Conservation (phyloP, 768 basidiomycete species). For the Omphalotus guepiniiformis region DNA sequence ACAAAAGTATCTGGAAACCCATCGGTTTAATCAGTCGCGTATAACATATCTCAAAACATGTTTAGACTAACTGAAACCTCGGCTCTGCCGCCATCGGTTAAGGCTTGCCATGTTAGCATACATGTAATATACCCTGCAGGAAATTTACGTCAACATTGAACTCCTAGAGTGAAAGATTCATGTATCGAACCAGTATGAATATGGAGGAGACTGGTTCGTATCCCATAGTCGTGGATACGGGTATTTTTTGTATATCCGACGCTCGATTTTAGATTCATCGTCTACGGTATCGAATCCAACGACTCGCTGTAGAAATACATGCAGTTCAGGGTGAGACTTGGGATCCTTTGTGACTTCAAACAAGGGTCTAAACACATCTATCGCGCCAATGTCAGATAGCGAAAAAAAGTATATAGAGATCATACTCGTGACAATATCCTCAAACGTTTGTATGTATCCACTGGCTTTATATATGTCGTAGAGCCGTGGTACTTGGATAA, state of each 20-base stretch:
- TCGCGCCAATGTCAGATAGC: not conserved
- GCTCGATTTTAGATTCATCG: constrained; percentile 92
- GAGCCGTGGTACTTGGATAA: constrained; percentile 90
- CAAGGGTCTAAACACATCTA: constrained; percentile 84
- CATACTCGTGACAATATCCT: constrained; percentile 88
- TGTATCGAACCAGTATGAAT: constrained; percentile 80
- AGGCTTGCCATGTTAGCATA: constrained; percentile 94
- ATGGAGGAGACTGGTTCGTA: constrained; percentile 85
- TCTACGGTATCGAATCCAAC: constrained; percentile 98
- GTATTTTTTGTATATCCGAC: constrained; percentile 90
- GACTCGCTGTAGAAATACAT: constrained; percentile 92
- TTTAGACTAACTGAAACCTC: constrained; percentile 81
- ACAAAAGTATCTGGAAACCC: constrained; percentile 80
- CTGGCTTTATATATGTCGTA: constrained; percentile 95
- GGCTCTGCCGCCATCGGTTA: constrained; percentile 83
- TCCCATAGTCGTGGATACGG: constrained; percentile 91
- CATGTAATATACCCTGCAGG: constrained; percentile 89
- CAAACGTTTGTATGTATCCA: constrained; percentile 79
- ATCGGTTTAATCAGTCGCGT: constrained; percentile 8
- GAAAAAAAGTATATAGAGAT: constrained; percentile 15
- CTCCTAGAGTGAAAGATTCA: not conserved
- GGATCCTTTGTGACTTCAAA: constrained; percentile 98
- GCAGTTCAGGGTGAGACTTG: constrained; percentile 84
- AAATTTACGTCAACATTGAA: constrained; percentile 6
- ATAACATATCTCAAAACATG: not conserved